Evolutionary conservation across 768 basidiomycete genomes (phyloP).

Genomic region (Rhizopogon sp.): DNA sequence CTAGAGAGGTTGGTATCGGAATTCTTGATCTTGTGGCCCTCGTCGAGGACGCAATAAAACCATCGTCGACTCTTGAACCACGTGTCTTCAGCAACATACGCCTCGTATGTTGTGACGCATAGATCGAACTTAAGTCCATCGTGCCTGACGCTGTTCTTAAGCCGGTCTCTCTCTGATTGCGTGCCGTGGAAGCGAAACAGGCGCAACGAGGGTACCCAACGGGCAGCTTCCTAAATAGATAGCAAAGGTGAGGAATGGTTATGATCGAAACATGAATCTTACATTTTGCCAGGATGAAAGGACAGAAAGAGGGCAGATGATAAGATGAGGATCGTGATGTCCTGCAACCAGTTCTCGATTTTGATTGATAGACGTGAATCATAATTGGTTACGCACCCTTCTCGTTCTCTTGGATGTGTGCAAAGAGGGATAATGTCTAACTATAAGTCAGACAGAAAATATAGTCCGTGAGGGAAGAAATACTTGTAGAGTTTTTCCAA

Average conservation of each 20-base stretch:
- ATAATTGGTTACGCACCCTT: constrained; percentile 26
- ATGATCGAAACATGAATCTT: constrained; percentile 4
- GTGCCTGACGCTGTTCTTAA: constrained; percentile 40
- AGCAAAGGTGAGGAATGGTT: background rate
- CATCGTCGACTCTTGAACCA: constrained; percentile 61
- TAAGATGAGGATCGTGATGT: constrained; percentile 55
- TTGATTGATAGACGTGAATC: background rate
- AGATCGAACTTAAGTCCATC: constrained; percentile 37
- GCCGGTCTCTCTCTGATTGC: constrained; percentile 46
- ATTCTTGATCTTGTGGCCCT: constrained; percentile 74
- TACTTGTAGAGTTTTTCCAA: constrained; percentile 63
- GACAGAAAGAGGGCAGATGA: constrained; percentile 71
- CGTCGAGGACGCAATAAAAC: constrained; percentile 58
- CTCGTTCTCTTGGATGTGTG: constrained; percentile 55
- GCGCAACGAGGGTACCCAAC: constrained; percentile 49
- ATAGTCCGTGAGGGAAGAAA: background rate
- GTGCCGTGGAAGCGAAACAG: constrained; percentile 61
- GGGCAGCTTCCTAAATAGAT: constrained; percentile 39
- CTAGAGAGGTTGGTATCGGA: constrained; percentile 46
- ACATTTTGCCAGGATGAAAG: constrained; percentile 55
- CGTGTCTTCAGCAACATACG: constrained; percentile 47
- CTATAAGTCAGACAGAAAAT: constrained; percentile 2
- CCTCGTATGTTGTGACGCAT: constrained; percentile 67
- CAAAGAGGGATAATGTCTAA: constrained; percentile 59
- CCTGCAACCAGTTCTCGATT: constrained; percentile 17